phyloP scores from a whole-genome alignment of 177 flowering plant genomes.

The Vitis hybrid region DNA sequence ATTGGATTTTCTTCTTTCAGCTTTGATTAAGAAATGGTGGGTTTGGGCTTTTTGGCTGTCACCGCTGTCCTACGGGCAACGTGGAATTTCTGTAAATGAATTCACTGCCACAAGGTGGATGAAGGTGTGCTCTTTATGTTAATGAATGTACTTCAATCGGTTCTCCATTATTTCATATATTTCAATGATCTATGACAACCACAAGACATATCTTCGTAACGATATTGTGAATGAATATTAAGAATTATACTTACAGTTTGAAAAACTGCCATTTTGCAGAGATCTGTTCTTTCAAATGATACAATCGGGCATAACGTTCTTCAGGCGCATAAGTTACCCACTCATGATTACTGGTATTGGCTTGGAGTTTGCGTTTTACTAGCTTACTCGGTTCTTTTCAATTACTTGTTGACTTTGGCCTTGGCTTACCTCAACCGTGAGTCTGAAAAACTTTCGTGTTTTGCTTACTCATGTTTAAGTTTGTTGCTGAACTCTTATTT shows the following conservation, averaged over 20 bases:
- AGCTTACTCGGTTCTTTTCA: conserved; percentile 58
- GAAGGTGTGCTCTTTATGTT: conserved; percentile 39
- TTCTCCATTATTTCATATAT: background rate
- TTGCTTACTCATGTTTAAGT: conserved; percentile 5
- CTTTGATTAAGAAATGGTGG: conserved; percentile 79
- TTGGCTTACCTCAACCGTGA: conserved; percentile 74
- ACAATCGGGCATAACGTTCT: conserved; percentile 71
- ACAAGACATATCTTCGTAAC: background rate
- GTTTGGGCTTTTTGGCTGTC: conserved; percentile 89
- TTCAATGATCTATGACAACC: background rate
- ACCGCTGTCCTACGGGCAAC: conserved; percentile 80
- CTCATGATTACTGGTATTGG: conserved; percentile 74
- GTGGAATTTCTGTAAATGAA: conserved; percentile 86
- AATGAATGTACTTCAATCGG: background rate
- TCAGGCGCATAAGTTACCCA: conserved; percentile 46
- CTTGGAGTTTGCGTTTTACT: conserved; percentile 65
- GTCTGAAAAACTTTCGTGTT: conserved; percentile 18
- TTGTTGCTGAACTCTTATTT: background rate
- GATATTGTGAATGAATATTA: too few species aligned
- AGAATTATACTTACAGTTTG: background rate
- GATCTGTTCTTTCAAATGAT: conserved; percentile 32
- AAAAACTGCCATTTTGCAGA: conserved; percentile 40
- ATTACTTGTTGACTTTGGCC: conserved; percentile 54
- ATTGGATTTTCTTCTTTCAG: conserved; percentile 34
- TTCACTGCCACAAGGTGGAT: conserved; percentile 81